Base-by-base conservation (phyloP, 1,139 yeast species). In the Yamadazyma epiphylla region DNA sequence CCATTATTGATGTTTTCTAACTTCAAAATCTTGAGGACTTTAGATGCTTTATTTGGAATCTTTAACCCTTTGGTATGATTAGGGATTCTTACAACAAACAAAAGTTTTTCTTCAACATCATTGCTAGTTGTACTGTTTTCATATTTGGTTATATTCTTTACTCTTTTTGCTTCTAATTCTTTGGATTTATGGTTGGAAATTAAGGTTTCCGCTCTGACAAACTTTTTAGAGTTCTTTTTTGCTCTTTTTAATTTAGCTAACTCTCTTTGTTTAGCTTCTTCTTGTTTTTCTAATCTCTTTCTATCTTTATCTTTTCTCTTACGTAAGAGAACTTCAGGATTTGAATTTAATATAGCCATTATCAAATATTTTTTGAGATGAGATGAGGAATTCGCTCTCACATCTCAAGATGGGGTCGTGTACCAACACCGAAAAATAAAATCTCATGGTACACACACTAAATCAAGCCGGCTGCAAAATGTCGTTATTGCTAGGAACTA, bases 271-370 rank as follows among this genome's bases (percentile, higher is more conserved):
- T 55, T 57, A 29, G 61, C 62, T 33, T 62, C 61, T 35, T 68
- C 81, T 49, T 77, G 85, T 49, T 76, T 78, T 48, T 76, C 80
- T 36, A 81, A 49, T 53, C 88, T 73, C 46, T 79, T 66, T 54
- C 82, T 67, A 51, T 83, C 89, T 39, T 80, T 82, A 51, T 81
- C 76, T 63, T 82, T 83, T 60, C 94, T 76, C 65, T 82, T 83
- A 50, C 80, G 77, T 44, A 83, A 68, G 46, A 83, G 74, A 35
- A 83, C 69, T 53, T 83, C 91, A 24, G 91, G 91, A 53, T 80
- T 81, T 15, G 83, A 71, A 53, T 80, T 78, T 36, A 80, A 60
- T 30, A 73, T 58, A 35, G 73, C 77, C 74, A 68, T 68, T 11
- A 12, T 29, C 19, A 12, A 19, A 10, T 9, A 21, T 9, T 13